Evolutionary conservation across 2,329 filamentous ascomycete genomes (phyloP).

Genomic region (Sporothrix dimorphospora): DNA sequence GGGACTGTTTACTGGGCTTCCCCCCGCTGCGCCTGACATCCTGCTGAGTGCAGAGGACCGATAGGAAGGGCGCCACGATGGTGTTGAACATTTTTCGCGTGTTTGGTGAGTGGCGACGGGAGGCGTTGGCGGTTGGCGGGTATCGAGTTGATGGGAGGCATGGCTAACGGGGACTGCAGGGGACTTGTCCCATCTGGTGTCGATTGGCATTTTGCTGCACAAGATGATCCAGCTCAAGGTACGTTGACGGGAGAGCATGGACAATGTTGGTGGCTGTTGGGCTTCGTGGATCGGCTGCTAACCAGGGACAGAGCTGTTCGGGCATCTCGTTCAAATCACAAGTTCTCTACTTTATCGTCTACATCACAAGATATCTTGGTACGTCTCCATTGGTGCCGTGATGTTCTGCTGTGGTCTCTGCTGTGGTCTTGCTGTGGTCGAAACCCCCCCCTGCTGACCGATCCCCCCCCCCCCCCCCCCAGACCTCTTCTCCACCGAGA

Average conservation of each 20-base stretch:
- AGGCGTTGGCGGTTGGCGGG: not conserved
- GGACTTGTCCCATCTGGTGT: slow-evolving; percentile 93
- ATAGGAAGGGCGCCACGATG: slow-evolving; percentile 43
- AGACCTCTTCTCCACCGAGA: slow-evolving; percentile 86
- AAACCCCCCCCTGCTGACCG: not conserved
- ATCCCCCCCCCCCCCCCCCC: slow-evolving; percentile 19
- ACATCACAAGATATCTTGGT: slow-evolving; percentile 90
- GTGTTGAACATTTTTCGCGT: slow-evolving; percentile 62
- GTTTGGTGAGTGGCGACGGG: slow-evolving; percentile 46
- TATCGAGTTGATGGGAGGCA: not conserved
- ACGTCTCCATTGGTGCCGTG: slow-evolving; percentile 36
- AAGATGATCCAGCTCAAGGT: slow-evolving; percentile 96
- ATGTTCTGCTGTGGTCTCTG: too few species aligned
- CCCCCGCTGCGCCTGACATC: not conserved
- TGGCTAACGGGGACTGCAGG: slow-evolving; percentile 52
- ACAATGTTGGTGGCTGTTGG: too few species aligned
- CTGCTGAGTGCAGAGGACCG: slow-evolving; percentile 5
- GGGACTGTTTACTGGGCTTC: not conserved
- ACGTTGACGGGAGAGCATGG: slow-evolving; percentile 42
- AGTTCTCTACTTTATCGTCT: slow-evolving; percentile 91
- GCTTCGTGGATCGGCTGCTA: slow-evolving; percentile 19
- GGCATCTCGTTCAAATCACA: slow-evolving; percentile 99
- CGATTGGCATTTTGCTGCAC: slow-evolving; percentile 91
- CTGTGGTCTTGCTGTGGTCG: too few species aligned
- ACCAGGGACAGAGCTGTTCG: slow-evolving; percentile 76